These are phyloP conservation scores for Citrus mangshanensis DNA, from an alignment of 345 rosid species.

Conservation along the genomic window DNA sequence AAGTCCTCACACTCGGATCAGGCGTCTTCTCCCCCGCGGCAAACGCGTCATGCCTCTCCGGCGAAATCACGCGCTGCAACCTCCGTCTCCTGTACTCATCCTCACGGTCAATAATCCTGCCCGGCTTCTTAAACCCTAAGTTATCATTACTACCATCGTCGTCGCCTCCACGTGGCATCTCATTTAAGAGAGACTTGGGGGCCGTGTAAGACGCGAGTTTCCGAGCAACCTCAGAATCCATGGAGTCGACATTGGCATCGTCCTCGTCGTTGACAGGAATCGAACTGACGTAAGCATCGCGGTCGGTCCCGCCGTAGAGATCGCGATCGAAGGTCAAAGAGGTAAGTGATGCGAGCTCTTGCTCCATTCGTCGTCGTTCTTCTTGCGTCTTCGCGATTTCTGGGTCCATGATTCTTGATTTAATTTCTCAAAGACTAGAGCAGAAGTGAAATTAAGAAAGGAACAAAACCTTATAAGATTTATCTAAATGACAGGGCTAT, in stretches of 20 bases:
- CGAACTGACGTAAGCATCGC: conserved; percentile 58
- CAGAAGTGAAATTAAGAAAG: not conserved
- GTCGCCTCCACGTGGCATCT: conserved; percentile 60
- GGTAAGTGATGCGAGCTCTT: conserved; percentile 70
- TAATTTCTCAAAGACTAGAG: not conserved
- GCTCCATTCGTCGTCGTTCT: conserved; percentile 67
- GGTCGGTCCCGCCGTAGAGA: conserved; percentile 73
- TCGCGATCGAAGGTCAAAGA: conserved; percentile 73
- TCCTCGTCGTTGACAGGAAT: conserved; percentile 90
- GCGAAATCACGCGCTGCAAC: conserved; percentile 78
- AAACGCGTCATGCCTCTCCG: conserved; percentile 89
- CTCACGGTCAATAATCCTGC: conserved; percentile 83
- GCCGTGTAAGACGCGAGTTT: conserved; percentile 88
- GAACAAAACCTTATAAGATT: not conserved
- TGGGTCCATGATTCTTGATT: conserved; percentile 36
- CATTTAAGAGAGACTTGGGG: conserved; percentile 75
- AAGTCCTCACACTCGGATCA: conserved; percentile 69
- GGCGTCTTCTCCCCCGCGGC: conserved; percentile 94
- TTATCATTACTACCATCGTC: conserved; percentile 48
- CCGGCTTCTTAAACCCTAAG: conserved; percentile 60
- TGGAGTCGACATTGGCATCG: conserved; percentile 53
- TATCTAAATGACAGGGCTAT: not conserved
- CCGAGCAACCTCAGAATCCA: conserved; percentile 66
- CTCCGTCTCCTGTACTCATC: conserved; percentile 89
- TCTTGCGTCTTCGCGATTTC: conserved; percentile 88